Evolutionary conservation across 331 rosid genomes (phyloP).

Genomic region (Quercus tomentella): DNA sequence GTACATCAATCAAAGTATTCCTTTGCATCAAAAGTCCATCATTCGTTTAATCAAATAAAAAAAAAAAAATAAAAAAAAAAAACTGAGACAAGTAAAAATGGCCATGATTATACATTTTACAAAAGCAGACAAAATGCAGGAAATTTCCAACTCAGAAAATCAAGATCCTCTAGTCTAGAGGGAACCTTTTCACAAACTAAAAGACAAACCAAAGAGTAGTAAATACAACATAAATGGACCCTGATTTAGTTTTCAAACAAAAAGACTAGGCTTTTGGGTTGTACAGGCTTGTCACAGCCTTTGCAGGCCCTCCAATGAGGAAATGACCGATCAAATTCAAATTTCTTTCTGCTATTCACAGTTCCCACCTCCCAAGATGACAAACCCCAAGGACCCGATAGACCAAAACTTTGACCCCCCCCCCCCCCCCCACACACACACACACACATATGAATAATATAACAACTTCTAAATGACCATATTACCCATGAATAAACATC

Average conservation of each 20-base stretch:
- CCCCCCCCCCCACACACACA: too few relatives aligned
- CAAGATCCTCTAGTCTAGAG: not conserved
- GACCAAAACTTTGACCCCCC: too few relatives aligned
- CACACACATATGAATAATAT: not conserved
- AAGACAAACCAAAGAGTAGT: too few relatives aligned
- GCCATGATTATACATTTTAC: not conserved
- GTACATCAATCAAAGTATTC: too few relatives aligned
- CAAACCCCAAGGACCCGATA: not conserved
- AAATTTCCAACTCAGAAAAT: not conserved
- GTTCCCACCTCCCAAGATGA: not conserved
- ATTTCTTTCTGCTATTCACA: not conserved
- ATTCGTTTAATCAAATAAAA: too few relatives aligned
- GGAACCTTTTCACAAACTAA: not conserved
- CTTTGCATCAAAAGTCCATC: too few relatives aligned
- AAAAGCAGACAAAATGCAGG: not conserved
- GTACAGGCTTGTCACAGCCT: not conserved
- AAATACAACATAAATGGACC: not conserved
- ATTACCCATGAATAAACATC: not conserved
- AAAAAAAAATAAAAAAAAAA: too few relatives aligned
- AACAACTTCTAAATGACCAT: not conserved
- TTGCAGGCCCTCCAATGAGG: not conserved
- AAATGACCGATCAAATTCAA: slow-evolving; percentile 4
- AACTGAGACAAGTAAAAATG: not conserved
- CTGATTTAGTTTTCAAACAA: not conserved
- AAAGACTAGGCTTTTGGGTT: not conserved